Evolutionary conservation across 2,329 filamentous ascomycete species (phyloP).

Genomic region (Dothistroma septosporum): DNA sequence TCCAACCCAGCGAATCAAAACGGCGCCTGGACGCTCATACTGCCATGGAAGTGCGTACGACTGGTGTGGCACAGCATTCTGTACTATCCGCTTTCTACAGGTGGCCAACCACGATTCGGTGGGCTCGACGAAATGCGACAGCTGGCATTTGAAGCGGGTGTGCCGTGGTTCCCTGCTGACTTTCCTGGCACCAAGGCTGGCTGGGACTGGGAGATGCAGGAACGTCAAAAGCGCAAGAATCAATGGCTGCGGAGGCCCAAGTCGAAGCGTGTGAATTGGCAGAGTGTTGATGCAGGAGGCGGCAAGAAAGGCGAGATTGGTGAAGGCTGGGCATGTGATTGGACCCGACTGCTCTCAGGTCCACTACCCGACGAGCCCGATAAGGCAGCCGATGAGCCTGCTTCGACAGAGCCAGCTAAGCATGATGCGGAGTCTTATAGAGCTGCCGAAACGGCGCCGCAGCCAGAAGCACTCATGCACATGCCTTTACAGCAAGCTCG

Average conservation of each 20-base stretch:
- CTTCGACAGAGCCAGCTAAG: not conserved
- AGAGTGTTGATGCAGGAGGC: constrained; percentile 67
- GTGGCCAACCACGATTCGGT: constrained; percentile 76
- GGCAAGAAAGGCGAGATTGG: constrained; percentile 79
- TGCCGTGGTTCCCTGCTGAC: constrained; percentile 83
- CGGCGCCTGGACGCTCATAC: constrained; percentile 74
- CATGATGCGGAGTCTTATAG: not conserved
- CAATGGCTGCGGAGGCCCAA: constrained; percentile 76
- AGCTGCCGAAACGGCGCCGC: not conserved
- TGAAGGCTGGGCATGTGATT: constrained; percentile 77
- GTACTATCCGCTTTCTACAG: constrained; percentile 73
- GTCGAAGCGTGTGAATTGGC: constrained; percentile 73
- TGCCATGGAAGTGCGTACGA: constrained; percentile 85
- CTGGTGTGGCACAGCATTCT: constrained; percentile 83
- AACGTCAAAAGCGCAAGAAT: constrained; percentile 56
- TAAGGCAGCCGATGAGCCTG: not conserved
- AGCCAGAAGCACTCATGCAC: constrained; percentile 4
- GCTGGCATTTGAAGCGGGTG: constrained; percentile 71
- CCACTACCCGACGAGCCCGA: not conserved
- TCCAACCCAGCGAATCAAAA: constrained; percentile 44
- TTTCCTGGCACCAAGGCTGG: constrained; percentile 76
- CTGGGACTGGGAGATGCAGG: constrained; percentile 67
- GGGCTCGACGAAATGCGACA: constrained; percentile 77
- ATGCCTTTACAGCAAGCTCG: constrained; percentile 1
- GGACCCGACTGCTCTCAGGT: constrained; percentile 60